A percentile compares a stretch with the other conserved stretches of the same genome.
phyloP scores from a whole-genome alignment of 257 asterid species.

The Solanum gandarillasii region DNA sequence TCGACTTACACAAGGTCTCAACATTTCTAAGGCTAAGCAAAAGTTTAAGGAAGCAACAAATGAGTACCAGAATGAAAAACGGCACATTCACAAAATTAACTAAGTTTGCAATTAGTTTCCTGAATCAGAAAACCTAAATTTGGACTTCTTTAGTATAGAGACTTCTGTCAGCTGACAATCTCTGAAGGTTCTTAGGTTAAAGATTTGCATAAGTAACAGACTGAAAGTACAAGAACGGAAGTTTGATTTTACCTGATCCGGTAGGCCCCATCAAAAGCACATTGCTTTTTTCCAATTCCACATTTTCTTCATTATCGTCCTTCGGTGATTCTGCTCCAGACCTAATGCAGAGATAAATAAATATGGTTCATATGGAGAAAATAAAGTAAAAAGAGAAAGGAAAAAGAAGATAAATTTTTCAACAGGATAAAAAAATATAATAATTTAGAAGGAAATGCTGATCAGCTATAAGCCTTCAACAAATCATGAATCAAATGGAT shows the following conservation, averaged over 20 bases:
- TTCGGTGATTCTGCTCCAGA: conserved; percentile 42
- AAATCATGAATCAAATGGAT: conserved; percentile 1
- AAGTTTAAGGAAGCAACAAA: neutral
- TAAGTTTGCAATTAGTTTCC: neutral
- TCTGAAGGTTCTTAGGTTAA: neutral
- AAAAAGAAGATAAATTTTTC: neutral
- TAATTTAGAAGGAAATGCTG: neutral
- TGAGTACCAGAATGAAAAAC: neutral
- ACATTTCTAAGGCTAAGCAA: neutral
- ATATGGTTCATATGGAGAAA: neutral
- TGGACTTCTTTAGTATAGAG: neutral
- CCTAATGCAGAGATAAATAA: conserved; percentile 32
- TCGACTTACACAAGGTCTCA: neutral
- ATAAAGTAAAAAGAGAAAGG: neutral
- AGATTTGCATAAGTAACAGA: neutral
- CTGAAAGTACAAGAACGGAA: neutral
- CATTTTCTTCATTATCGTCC: conserved; percentile 55
- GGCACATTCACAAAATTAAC: neutral
- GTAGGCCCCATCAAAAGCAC: conserved; percentile 96
- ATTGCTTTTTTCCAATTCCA: conserved; percentile 89
- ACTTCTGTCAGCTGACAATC: neutral
- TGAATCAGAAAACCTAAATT: neutral
- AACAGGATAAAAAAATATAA: neutral
- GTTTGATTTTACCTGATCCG: conserved; percentile 59
- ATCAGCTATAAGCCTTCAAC: neutral